Percentiles rank a stretch among this genome's conserved stretches.
Conservation (phyloP, 2,329 filamentous ascomycete species). For the Ambrosiella cleistominuta region DNA sequence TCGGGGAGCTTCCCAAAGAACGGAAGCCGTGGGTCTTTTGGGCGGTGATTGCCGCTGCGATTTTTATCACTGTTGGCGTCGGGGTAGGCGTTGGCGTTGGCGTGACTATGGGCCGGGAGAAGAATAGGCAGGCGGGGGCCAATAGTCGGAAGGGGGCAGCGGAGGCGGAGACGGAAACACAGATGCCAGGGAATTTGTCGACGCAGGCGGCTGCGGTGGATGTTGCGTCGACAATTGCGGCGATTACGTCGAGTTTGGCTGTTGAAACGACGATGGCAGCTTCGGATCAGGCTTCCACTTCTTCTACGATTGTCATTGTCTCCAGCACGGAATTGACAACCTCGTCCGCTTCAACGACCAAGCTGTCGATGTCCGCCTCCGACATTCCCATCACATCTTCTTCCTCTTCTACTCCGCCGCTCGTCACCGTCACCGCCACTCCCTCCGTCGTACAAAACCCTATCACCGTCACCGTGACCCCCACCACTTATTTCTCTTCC, state of each 20-base stretch:
- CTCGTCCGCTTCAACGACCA: conserved; percentile 8
- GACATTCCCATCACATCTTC: conserved; percentile 1
- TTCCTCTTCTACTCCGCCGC: background rate
- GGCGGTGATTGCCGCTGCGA: conserved; percentile 18
- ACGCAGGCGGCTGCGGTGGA: background rate
- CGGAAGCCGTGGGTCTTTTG: conserved; percentile 22
- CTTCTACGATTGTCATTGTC: background rate
- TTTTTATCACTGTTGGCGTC: conserved; percentile 22
- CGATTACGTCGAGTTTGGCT: background rate
- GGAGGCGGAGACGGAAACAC: background rate
- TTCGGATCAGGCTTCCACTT: background rate
- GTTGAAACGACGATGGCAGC: background rate
- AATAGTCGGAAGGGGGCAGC: background rate
- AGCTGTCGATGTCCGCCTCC: conserved; percentile 1
- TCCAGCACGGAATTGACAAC: background rate
- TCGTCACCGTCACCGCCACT: conserved; percentile 16
- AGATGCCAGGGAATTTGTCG: background rate
- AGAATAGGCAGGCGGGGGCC: background rate
- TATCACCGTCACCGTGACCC: conserved; percentile 18
- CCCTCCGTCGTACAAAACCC: conserved; percentile 17
- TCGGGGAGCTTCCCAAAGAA: conserved; percentile 15
- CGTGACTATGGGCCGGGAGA: conserved; percentile 17
- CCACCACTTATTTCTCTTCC: background rate
- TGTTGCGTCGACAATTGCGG: background rate
- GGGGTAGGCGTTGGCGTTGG: conserved; percentile 26